Evolutionary conservation across 2,329 filamentous ascomycete species (phyloP).

Genomic region (Thielaviopsis punctulata): DNA sequence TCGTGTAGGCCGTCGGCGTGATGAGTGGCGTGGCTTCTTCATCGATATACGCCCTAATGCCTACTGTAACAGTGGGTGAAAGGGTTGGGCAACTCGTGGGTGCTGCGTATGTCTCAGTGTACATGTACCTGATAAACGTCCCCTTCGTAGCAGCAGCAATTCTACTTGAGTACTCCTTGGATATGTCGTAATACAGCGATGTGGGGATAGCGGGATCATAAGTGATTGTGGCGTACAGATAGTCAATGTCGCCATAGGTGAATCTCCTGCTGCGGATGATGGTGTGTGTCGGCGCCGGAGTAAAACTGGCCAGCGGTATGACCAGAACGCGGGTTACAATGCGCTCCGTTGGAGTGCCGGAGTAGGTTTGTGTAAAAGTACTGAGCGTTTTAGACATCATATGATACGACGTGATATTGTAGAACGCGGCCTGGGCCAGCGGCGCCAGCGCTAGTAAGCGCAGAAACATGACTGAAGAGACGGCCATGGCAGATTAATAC

Average conservation of each 20-base stretch:
- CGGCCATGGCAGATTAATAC: not conserved
- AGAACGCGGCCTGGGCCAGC: not conserved
- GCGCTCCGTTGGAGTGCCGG: not conserved
- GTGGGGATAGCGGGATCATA: not conserved
- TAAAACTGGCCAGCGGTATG: not conserved
- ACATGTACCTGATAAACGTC: not conserved
- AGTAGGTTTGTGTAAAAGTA: not conserved
- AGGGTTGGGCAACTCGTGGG: not conserved
- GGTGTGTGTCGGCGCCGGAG: not conserved
- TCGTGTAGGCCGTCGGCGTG: not conserved
- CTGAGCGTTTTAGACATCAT: not conserved
- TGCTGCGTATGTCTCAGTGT: not conserved
- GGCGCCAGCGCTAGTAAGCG: not conserved
- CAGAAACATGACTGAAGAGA: not conserved
- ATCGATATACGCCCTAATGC: not conserved
- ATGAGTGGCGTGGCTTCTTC: not conserved
- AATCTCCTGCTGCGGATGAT: not conserved
- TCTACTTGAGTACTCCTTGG: not conserved
- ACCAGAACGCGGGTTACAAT: not conserved
- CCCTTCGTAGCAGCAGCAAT: not conserved
- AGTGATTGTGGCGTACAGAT: not conserved
- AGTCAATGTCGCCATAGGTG: not conserved
- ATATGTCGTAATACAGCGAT: not conserved
- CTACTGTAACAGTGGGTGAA: not conserved
- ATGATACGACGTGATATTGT: not conserved